A percentile compares a stretch with the other conserved stretches of the same genome.
These are phyloP conservation scores for Aphanomyces cochlioides DNA, from an alignment of 352 stramenopile genomes.

Conservation along the genomic window DNA sequence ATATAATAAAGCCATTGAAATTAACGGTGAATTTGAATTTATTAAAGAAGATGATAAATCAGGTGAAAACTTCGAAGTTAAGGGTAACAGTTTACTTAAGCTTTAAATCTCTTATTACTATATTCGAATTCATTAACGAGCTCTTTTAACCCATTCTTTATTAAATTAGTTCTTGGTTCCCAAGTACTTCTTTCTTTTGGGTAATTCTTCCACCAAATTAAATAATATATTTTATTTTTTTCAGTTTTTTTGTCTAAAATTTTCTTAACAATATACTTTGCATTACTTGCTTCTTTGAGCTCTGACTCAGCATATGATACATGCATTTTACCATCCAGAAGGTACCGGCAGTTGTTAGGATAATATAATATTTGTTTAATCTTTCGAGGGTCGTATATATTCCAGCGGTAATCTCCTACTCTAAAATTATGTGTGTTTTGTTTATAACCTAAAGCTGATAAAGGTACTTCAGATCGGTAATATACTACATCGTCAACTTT, in stretches of 20 bases:
- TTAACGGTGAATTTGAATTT: slow-evolving; percentile 12
- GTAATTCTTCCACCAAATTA: slow-evolving; percentile 19
- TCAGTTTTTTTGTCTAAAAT: slow-evolving; percentile 4
- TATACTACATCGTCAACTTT: slow-evolving; percentile 26
- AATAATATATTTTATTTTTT: slow-evolving; percentile 24
- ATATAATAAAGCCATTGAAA: slow-evolving; percentile 26
- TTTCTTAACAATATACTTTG: slow-evolving; percentile 12
- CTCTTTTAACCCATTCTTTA: slow-evolving; percentile 16
- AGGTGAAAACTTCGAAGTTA: slow-evolving; percentile 9
- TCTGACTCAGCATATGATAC: not conserved
- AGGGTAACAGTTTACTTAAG: not conserved
- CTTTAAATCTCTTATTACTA: slow-evolving; percentile 16
- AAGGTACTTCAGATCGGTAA: not conserved
- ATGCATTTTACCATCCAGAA: not conserved
- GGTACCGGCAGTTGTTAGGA: not conserved
- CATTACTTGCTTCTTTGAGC: not conserved
- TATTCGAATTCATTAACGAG: slow-evolving; percentile 14
- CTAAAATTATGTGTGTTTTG: slow-evolving; percentile 25
- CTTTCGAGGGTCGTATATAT: not conserved
- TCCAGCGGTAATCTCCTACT: not conserved
- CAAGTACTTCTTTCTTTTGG: slow-evolving; percentile 9
- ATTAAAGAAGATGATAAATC: slow-evolving; percentile 19
- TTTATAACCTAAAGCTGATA: slow-evolving; percentile 30
- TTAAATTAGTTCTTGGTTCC: not conserved
- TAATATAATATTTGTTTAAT: slow-evolving; percentile 11